These are phyloP conservation scores for Solanum rostratum DNA, from an alignment of 257 asterid genomes.

Conservation along the genomic window DNA sequence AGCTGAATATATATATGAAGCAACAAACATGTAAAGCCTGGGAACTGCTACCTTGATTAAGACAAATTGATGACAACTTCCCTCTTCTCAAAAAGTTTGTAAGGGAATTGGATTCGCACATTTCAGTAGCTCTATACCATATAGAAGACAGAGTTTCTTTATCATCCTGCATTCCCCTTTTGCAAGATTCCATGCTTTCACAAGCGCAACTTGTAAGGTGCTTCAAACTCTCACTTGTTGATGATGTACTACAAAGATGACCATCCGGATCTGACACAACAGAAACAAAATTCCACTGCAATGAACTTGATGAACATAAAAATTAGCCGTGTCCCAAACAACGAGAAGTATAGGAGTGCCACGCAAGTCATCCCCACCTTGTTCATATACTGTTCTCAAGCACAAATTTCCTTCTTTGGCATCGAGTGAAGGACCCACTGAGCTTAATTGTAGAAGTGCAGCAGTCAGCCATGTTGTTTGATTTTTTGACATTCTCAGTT, in stretches of 20 bases:
- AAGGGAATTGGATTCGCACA: slow-evolving; percentile 44
- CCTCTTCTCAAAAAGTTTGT: slow-evolving; percentile 58
- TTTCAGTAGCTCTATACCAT: slow-evolving; percentile 49
- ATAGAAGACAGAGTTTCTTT: slow-evolving; percentile 38
- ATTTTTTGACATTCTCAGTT: slow-evolving; percentile 59
- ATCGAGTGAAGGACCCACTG: slow-evolving; percentile 28
- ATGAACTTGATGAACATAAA: background rate
- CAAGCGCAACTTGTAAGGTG: slow-evolving; percentile 30
- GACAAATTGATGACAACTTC: slow-evolving; percentile 42
- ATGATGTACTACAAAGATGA: slow-evolving; percentile 52
- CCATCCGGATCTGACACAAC: slow-evolving; percentile 33
- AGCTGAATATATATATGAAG: background rate
- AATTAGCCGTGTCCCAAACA: background rate
- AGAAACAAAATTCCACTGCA: background rate
- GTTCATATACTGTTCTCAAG: slow-evolving; percentile 26
- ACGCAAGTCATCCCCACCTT: slow-evolving; percentile 29
- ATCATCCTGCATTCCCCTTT: slow-evolving; percentile 24
- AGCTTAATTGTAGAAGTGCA: slow-evolving; percentile 73
- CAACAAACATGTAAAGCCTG: background rate
- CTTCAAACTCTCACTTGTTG: slow-evolving; percentile 65
- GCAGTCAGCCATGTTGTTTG: slow-evolving; percentile 77
- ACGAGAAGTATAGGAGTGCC: background rate
- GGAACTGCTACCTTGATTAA: slow-evolving; percentile 39
- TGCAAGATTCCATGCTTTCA: slow-evolving; percentile 19
- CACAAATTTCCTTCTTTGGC: slow-evolving; percentile 33